phyloP scores from a whole-genome alignment of 2,329 filamentous ascomycete species.

The Grosmannia huntii region DNA sequence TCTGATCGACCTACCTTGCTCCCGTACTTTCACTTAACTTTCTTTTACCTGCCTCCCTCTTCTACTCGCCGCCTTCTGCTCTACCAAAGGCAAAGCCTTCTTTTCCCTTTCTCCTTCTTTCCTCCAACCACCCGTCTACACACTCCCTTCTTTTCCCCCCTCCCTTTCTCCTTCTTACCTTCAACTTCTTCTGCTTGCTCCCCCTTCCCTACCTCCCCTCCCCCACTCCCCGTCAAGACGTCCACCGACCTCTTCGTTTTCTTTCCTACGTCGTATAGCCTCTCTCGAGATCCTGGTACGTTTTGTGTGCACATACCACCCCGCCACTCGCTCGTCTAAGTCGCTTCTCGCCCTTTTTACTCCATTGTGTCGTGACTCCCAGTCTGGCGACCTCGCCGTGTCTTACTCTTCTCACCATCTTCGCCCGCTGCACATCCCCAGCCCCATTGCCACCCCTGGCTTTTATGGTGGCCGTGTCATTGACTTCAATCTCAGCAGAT shows the following conservation, averaged over 20 bases:
- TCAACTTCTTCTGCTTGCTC: conserved; percentile 10
- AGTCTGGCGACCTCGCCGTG: background rate
- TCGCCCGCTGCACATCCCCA: background rate
- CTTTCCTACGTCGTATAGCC: conserved; percentile 20
- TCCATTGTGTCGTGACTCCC: background rate
- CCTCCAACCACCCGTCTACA: conserved; percentile 7
- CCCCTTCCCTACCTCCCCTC: conserved; percentile 9
- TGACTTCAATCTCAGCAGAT: background rate
- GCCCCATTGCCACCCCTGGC: background rate
- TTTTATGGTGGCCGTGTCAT: background rate
- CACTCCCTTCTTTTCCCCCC: conserved; percentile 8
- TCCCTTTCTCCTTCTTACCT: conserved; percentile 6
- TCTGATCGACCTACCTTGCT: conserved; percentile 11
- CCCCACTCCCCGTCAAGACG: conserved; percentile 6
- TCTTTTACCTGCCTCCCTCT: conserved; percentile 12
- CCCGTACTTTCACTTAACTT: conserved; percentile 11
- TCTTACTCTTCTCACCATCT: background rate
- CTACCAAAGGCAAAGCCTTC: conserved; percentile 8
- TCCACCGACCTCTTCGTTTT: conserved; percentile 16
- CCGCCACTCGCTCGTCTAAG: conserved; percentile 5
- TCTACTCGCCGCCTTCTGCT: conserved; percentile 5
- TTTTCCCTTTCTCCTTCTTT: conserved; percentile 10
- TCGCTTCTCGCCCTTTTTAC: conserved; percentile 19
- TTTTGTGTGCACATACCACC: background rate
- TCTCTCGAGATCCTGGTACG: conserved; percentile 6